A percentile compares a stretch with the other conserved stretches of the same genome.
Conservation (phyloP, 2,329 filamentous ascomycete genomes). For the Calonectria pteridis region DNA sequence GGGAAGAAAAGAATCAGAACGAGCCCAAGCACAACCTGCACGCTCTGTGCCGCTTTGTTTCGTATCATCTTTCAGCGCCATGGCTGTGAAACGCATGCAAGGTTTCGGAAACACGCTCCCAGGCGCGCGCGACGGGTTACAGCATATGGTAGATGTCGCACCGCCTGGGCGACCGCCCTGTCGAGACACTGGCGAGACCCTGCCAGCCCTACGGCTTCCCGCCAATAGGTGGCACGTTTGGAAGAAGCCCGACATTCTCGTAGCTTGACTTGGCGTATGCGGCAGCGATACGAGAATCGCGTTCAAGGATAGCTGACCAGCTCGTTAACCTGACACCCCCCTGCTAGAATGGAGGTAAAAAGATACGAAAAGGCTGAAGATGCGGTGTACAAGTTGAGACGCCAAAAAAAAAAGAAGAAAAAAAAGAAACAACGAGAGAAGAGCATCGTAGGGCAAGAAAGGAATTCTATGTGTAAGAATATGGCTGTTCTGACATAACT, state of each 20-base stretch:
- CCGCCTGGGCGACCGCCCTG: slow-evolving; percentile 22
- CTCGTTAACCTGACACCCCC: too few species aligned
- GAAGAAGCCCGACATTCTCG: background rate
- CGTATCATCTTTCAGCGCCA: background rate
- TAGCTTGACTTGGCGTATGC: background rate
- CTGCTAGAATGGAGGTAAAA: background rate
- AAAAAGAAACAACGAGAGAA: too few species aligned
- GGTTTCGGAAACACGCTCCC: background rate
- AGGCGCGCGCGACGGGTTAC: background rate
- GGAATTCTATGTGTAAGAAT: slow-evolving; percentile 18
- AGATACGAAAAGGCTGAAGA: background rate
- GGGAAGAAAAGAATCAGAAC: background rate
- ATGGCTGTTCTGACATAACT: slow-evolving; percentile 23
- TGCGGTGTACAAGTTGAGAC: background rate
- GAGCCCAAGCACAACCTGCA: background rate
- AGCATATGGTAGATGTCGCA: slow-evolving; percentile 18
- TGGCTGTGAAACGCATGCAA: slow-evolving; percentile 9
- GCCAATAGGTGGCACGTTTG: slow-evolving; percentile 16
- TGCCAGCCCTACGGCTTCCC: slow-evolving; percentile 29
- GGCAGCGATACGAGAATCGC: background rate
- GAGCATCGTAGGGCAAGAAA: background rate
- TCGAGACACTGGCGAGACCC: slow-evolving; percentile 13
- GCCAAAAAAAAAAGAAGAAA: background rate
- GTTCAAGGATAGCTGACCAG: background rate
- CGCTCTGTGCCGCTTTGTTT: background rate